Conservation (phyloP, 768 basidiomycete species). For the Tulasnella sp. region DNA sequence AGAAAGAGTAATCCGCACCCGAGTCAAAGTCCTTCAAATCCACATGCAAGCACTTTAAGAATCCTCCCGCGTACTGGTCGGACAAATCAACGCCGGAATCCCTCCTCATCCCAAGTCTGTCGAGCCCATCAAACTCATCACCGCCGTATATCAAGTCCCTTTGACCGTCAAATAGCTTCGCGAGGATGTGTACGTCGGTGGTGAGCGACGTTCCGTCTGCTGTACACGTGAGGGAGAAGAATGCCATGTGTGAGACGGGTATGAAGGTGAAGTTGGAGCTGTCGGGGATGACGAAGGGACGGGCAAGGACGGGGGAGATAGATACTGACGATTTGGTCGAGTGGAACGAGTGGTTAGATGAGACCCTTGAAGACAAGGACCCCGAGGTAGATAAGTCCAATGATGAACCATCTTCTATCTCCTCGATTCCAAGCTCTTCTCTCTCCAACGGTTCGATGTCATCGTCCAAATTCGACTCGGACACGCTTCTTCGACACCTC, state of each 20-base stretch:
- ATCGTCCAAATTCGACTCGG: neutral
- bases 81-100: constrained; percentile 28
- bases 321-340: neutral
- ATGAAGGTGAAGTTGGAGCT: constrained; percentile 8
- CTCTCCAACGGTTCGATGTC: neutral
- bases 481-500: neutral
- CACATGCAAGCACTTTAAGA: constrained; percentile 62
- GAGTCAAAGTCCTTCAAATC: constrained; percentile 65
- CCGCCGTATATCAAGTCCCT: constrained; percentile 68
- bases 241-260: constrained; percentile 35
- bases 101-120: constrained; percentile 26
- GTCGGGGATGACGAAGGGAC: neutral
- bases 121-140: constrained; percentile 55
- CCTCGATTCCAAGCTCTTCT: neutral
- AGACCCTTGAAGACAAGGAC: neutral
- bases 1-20: constrained; percentile 37
- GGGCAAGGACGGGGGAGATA: neutral
- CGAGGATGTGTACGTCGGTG: constrained; percentile 58
- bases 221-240: constrained; percentile 74
- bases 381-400: neutral
- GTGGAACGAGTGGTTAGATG: constrained; percentile 1
- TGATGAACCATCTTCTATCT: neutral
- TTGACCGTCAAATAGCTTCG: constrained; percentile 60
- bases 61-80: constrained; percentile 26
- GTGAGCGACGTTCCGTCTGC: constrained; percentile 69